Evolutionary conservation across 306 rosid species (phyloP), one percentile per base, ranked within the genome.

Genomic region (Prunus mongolica): DNA sequence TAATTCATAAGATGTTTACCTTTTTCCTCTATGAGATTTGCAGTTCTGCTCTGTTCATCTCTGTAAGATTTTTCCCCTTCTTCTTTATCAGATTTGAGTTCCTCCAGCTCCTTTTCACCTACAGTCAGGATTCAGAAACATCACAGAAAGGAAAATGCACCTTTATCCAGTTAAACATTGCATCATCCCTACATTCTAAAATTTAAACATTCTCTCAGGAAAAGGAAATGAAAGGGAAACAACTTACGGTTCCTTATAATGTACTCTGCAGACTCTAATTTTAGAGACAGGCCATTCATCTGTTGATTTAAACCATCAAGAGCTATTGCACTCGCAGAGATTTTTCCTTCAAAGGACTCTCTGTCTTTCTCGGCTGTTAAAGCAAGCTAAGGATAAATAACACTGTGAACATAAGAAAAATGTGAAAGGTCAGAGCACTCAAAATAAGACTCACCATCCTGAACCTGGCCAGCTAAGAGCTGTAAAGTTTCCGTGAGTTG

Each of bases 401-500:
- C 22, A 65, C 22, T 51, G 51, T 61, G 65, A 64, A 66, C 34
- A 2, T 47, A 73, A 28, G 55, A 12, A 75, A 47, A 56, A 63
- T 51, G 0, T 4, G 24, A 61, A 75, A 34, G 28, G 20, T 8
- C 46, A n/a, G 28, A 75, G 78, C 16, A 56, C 72, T 45, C 44
- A n/a, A 32, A 63, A 60, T 9, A 66, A 65, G 14, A 47, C 79
- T 67, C 85, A 92, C 97, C 96, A 78, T 86, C 86, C 82, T 89
- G 99, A 88, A 95, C 97, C 49, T 89, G 84, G 80, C 89, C 71
- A 51, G 96, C 88, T 72, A 95, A 78, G 62, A 84, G 90, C 83
- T 89, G 96, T 66, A 95, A 77, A 65, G 97, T 92, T 72, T 89
- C 97, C 0, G 91, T 87, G 61, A 95, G 96, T 73, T 92, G 92